A percentile compares a stretch with the other conserved stretches of the same genome.
These are phyloP conservation scores for Eucalyptus cloeziana DNA, from an alignment of 345 rosid species.

Conservation along the genomic window DNA sequence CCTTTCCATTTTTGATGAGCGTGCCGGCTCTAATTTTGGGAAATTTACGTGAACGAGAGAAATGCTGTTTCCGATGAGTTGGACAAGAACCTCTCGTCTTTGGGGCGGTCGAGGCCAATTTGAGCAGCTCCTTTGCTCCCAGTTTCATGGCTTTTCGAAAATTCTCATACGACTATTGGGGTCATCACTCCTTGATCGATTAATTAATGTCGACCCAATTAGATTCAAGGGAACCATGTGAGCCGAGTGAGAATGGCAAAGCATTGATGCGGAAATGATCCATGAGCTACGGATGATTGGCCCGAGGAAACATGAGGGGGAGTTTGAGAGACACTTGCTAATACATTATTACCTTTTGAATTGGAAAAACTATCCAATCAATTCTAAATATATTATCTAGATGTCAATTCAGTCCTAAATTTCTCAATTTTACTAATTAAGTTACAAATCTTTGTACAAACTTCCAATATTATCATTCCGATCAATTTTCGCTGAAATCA, in stretches of 20 bases:
- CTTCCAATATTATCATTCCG: not conserved
- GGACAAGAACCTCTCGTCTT: not conserved
- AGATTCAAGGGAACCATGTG: not conserved
- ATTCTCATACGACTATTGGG: not conserved
- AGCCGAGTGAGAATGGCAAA: not conserved
- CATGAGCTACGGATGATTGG: not conserved
- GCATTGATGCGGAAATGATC: not conserved
- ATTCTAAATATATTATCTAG: not conserved
- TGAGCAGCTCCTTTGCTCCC: not conserved
- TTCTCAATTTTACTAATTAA: not conserved
- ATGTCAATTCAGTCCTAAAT: not conserved
- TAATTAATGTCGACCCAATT: not conserved
- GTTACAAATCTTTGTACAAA: not conserved
- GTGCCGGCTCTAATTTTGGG: not conserved
- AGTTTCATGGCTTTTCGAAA: not conserved
- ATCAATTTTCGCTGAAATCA: too few relatives aligned
- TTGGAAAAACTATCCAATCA: not conserved
- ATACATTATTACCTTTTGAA: not conserved
- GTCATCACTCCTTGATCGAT: not conserved
- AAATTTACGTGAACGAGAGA: not conserved
- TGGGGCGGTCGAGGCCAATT: not conserved
- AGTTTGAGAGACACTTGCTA: not conserved
- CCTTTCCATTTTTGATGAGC: not conserved
- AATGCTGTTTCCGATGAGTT: not conserved
- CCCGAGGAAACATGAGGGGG: not conserved